phyloP scores from a whole-genome alignment of 768 basidiomycete species.

The Holtermannia corniformis region DNA sequence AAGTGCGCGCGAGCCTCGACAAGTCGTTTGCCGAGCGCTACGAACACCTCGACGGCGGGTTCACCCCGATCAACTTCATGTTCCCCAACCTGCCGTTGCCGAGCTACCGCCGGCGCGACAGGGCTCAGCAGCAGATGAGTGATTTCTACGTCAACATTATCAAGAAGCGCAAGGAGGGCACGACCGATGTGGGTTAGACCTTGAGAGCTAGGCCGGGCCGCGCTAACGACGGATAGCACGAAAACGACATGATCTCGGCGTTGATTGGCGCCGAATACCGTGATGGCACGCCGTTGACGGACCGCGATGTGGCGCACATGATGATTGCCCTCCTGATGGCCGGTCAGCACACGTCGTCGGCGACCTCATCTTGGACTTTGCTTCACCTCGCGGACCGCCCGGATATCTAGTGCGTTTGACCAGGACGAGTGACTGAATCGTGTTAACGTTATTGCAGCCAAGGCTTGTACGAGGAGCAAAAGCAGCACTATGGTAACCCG shows the following conservation, averaged over 20 bases:
- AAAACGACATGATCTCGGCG: conserved; percentile 86
- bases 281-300: conserved; percentile 61
- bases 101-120: conserved; percentile 78
- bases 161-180: conserved; percentile 53
- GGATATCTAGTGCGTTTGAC: conserved; percentile 57
- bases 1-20: conserved; percentile 69
- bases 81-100: conserved; percentile 87
- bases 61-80: conserved; percentile 90
- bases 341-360: conserved; percentile 95
- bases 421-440: not conserved
- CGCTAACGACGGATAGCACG: conserved; percentile 52
- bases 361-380: conserved; percentile 80
- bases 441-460: conserved; percentile 47
- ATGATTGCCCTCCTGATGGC: conserved; percentile 99
- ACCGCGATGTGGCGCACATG: conserved; percentile 93
- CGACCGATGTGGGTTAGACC: conserved; percentile 42
- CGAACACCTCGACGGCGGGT: conserved; percentile 86
- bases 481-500: conserved; percentile 64
- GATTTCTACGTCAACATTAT: conserved; percentile 86
- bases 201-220: not conserved
- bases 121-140: conserved; percentile 85
- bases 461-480: conserved; percentile 79
- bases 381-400: conserved; percentile 72
- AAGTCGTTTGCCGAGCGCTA: conserved; percentile 75
- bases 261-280: conserved; percentile 77